Conservation (phyloP, 1,284 basidiomycete genomes). For the Lentinula novae-zelandiae region DNA sequence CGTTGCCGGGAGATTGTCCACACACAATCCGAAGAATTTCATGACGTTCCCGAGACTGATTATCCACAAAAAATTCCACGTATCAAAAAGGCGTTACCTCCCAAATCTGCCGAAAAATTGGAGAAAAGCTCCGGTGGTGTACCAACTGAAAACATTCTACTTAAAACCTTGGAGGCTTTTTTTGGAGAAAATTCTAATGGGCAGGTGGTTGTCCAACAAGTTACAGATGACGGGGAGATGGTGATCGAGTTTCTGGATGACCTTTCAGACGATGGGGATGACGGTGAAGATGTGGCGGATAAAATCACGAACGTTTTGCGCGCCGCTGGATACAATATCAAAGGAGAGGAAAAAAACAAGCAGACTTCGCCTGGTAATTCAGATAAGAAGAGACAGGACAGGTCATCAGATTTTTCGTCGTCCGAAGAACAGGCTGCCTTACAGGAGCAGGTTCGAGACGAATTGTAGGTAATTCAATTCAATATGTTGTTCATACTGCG, state of each 20-base stretch:
- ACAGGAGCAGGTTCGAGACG: constrained; percentile 5
- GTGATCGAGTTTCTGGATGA: constrained; percentile 15
- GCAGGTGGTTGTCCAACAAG: constrained; percentile 12
- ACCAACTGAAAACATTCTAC: constrained; percentile 31
- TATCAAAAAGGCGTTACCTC: constrained; percentile 46
- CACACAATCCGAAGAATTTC: constrained; percentile 26
- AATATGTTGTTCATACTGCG: neutral
- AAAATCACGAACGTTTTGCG: constrained; percentile 8
- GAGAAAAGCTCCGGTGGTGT: neutral
- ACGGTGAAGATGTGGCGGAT: constrained; percentile 21
- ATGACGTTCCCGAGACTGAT: constrained; percentile 39
- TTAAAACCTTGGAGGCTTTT: constrained; percentile 41
- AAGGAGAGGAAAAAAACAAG: constrained; percentile 20
- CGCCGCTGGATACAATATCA: constrained; percentile 16
- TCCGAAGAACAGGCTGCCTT: constrained; percentile 22
- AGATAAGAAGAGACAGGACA: constrained; percentile 5
- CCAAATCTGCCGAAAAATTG: constrained; percentile 20
- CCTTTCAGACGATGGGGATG: constrained; percentile 13
- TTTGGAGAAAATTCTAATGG: constrained; percentile 22
- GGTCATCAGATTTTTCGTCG: constrained; percentile 20
- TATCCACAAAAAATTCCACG: constrained; percentile 49
- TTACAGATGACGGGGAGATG: constrained; percentile 12
- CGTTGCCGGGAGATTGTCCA: constrained; percentile 72
- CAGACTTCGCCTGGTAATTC: neutral
- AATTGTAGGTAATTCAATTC: constrained; percentile 7